Evolutionary conservation across 768 basidiomycete species (phyloP), one percentile per base, ranked within the genome.

Genomic region (Agaricus sinodeliciosus): DNA sequence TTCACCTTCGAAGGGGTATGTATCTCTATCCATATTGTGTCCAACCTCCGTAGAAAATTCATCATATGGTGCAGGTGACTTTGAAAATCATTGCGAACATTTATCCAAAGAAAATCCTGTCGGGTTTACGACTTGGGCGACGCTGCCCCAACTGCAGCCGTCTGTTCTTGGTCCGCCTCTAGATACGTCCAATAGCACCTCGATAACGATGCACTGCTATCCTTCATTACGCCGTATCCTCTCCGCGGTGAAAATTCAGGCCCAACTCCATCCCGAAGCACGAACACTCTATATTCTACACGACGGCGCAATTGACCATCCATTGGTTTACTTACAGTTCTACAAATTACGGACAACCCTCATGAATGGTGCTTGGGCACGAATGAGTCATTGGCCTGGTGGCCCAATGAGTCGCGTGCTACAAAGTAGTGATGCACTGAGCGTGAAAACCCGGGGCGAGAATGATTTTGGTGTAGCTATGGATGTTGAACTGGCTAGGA

Each of bases 61-160:
- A 39, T 26, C 27, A 43, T 9, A 42, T 26, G 4, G n/a, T 28
- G 15, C 35, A 73, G 70, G 71, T 12, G 75, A 76, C 43, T 76
- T 78, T 53, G 70, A 73, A 58, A 62, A 58, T 8, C 74, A 76
- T 56, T 78, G 76, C 34, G 54, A 67, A 41, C 61, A 53, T 41
- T 67, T 76, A 4, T 65, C 71, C 5, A 55, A 66, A 42, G 60
- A 49, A 15, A 62, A 64, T n/a, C 12, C 37, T 22, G 60, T 63
- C 9, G 73, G 72, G 9, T 76, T 76, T 62, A 75, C 73, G 6
- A 76, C 75, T 4, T 78, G 74, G 76, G 71, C 69, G 5, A 75
- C 73, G 6, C 69, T 78, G n/a, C 74, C 74, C 13, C 12, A 60
- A 15, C 59, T 78, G 9, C 49, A 58, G 25, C 28, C 60, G 3